Evolutionary conservation across 2,329 filamentous ascomycete genomes (phyloP).

Genomic region (Coniochaeta prunicola): DNA sequence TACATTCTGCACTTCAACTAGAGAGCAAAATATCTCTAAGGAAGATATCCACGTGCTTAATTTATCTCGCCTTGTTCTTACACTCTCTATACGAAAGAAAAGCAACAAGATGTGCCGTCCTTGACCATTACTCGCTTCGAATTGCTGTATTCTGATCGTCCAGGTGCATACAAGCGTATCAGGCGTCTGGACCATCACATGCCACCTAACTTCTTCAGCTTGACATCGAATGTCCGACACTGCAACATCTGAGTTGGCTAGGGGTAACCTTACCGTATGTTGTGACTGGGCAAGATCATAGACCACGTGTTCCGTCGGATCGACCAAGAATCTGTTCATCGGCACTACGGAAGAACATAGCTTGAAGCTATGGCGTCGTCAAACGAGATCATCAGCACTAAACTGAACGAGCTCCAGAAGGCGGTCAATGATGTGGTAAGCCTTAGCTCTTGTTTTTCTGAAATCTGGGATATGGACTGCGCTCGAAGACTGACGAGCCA

Average conservation of each 20-base stretch:
- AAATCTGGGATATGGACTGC: no score
- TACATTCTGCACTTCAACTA: background rate
- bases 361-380: background rate
- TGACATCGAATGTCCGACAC: background rate
- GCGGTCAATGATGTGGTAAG: conserved; percentile 48
- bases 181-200: background rate
- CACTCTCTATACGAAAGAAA: background rate
- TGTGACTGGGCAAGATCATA: background rate
- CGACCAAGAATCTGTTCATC: background rate
- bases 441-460: no score
- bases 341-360: background rate
- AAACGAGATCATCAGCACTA: conserved; percentile 16
- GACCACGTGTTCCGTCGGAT: background rate
- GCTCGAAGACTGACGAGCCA: conserved; percentile 4
- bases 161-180: background rate
- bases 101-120: background rate
- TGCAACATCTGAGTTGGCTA: background rate
- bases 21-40: background rate
- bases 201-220: no score
- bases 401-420: conserved; percentile 39
- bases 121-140: no score
- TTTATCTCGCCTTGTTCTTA: no score
- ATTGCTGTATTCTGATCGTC: background rate
- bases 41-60: no score
- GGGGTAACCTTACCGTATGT: background rate